Conservation (phyloP, 2,329 filamentous ascomycete species). For the Apiospora aurea region DNA sequence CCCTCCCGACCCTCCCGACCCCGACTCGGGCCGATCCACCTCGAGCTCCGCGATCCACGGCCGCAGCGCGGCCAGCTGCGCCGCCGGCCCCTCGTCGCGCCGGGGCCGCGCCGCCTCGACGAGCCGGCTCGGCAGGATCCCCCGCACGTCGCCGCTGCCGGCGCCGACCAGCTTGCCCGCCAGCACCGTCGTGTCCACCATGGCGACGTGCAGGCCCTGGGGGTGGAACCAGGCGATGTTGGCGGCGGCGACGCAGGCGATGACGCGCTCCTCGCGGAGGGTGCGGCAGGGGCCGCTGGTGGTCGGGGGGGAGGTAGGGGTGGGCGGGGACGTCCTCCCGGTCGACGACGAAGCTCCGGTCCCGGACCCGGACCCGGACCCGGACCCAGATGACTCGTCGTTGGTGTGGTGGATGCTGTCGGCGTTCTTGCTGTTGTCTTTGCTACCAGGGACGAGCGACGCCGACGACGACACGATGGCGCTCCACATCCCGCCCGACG, state of each 20-base stretch:
- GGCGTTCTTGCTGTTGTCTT: no score
- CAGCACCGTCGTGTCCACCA: constrained; percentile 11
- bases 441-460: not conserved
- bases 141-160: not conserved
- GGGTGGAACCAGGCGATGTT: constrained; percentile 18
- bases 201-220: constrained; percentile 8
- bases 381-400: not conserved
- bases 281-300: not conserved
- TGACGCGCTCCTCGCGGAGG: constrained; percentile 5
- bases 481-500: not conserved
- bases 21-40: not conserved
- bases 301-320: not conserved
- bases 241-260: constrained; percentile 5
- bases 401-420: no score
- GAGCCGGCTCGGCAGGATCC: not conserved
- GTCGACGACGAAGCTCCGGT: not conserved
- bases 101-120: not conserved
- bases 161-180: not conserved
- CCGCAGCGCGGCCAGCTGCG: not conserved
- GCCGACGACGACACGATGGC: not conserved
- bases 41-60: constrained; percentile 11
- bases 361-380: not conserved
- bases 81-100: not conserved
- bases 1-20: no score
- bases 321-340: not conserved